A percentile compares a stretch with the other conserved stretches of the same genome.
Evolutionary conservation across 2,329 filamentous ascomycete species (phyloP).

Genomic region (Balansia obtecta): DNA sequence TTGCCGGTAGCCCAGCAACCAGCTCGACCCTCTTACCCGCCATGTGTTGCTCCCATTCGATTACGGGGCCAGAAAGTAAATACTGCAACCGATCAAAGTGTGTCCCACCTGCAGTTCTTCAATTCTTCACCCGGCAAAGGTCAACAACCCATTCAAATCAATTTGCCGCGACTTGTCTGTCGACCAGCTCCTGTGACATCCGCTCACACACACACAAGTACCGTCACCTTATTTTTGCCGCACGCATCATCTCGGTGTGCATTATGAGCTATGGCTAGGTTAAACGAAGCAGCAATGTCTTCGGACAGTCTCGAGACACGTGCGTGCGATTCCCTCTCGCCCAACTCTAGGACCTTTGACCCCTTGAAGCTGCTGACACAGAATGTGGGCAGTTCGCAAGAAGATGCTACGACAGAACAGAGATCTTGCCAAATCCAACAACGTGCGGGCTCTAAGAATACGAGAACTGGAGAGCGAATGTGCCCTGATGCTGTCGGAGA

Average conservation of each 20-base stretch:
- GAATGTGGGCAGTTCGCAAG: slow-evolving; percentile 49
- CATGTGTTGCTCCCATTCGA: slow-evolving; percentile 14
- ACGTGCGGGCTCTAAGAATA: slow-evolving; percentile 64
- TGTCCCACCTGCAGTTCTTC: neutral
- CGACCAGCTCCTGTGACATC: neutral
- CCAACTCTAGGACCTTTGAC: neutral
- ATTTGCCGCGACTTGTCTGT: neutral
- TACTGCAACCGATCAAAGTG: slow-evolving; percentile 16
- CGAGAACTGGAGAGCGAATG: slow-evolving; percentile 65
- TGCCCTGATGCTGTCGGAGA: slow-evolving; percentile 64
- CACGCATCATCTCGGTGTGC: slow-evolving; percentile 9
- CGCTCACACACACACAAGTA: neutral
- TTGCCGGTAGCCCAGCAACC: slow-evolving; percentile 18
- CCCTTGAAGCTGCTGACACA: neutral
- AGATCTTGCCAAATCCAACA: slow-evolving; percentile 71
- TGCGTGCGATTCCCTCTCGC: slow-evolving; percentile 29
- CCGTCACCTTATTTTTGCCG: too few species aligned
- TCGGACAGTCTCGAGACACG: slow-evolving; percentile 59
- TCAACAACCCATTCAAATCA: slow-evolving; percentile 6
- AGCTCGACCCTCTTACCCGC: slow-evolving; percentile 3
- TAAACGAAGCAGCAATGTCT: slow-evolving; percentile 62
- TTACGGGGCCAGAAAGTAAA: slow-evolving; percentile 18
- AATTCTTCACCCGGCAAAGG: slow-evolving; percentile 3
- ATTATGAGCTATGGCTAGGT: slow-evolving; percentile 56
- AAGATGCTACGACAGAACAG: slow-evolving; percentile 74